Evolutionary conservation across 257 asterid genomes (phyloP), one percentile per base, ranked within the genome.

Genomic region (Echites panduratus): DNA sequence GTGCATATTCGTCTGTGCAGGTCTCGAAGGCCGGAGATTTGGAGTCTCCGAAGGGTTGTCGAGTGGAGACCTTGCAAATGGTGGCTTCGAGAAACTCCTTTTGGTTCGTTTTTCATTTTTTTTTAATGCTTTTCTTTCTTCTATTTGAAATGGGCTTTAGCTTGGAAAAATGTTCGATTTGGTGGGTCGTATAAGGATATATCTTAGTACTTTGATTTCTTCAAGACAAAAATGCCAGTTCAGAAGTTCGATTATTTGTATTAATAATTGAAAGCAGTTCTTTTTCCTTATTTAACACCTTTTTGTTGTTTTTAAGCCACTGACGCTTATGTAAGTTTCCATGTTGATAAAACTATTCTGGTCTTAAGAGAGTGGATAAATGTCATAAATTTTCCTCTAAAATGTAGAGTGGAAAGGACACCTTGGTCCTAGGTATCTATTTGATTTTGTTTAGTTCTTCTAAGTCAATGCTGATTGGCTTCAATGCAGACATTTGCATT

Each of bases 21-120:
- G 81, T 77, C 82, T 20, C 85, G 68, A 48, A 87, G 92, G 74
- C 83, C 88, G 5, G 87, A 85, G 83, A 89, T 95, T 80, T 92
- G 99, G 99, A 89, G 85, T 72, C 78, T 92, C 35, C 85, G 83
- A 67, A 87, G 98, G 76, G 19, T 86, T 77, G 80, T 85, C 75
- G 99, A 85, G 68, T 95, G 99, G 98, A 75, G 97, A 73, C 96
- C 99, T 76, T 95, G 96, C 89, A 79, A 81, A 72, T 95, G 99
- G 99, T 95, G 98, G 98, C 80, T 88, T 71, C 89, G 77, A 76
- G 89, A 84, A 32, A 79, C 70, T 59, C 89, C 84, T 27, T 74
- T 80, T 50, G 92, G 98, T 95, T 76, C 81, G 96, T 70, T 40
- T 70, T 66, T 74, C 12, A 7, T 24, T 70, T 17, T 19, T 9